Conservation (phyloP, 2,329 filamentous ascomycete species). For the Colletotrichum cuscutae region DNA sequence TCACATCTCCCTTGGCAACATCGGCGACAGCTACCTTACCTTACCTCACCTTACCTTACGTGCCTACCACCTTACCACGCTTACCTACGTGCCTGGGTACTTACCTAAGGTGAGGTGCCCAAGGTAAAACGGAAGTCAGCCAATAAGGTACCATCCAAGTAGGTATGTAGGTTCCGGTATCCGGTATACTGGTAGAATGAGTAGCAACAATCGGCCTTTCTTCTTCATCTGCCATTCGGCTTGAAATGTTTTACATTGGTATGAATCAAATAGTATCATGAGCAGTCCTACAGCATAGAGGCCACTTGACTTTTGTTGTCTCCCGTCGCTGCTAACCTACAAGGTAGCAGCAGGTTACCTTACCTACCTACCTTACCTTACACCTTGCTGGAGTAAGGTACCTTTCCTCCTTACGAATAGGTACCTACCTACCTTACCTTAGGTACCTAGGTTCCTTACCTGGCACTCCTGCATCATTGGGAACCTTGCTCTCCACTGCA, state of each 20-base stretch:
- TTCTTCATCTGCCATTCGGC: background rate
- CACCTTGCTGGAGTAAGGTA: background rate
- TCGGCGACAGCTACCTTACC: background rate
- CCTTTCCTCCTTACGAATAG: too few relatives aligned
- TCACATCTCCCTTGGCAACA: constrained; percentile 28
- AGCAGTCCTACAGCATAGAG: background rate
- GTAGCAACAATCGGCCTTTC: background rate
- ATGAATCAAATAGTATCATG: background rate
- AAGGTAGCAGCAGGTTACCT: too few relatives aligned
- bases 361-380: background rate
- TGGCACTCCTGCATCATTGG: background rate
- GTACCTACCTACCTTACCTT: too few relatives aligned
- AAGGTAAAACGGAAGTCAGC: too few relatives aligned
- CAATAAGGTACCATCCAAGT: background rate
- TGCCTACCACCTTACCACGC: background rate
- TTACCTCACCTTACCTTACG: background rate
- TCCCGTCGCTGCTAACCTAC: background rate
- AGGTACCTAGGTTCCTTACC: background rate
- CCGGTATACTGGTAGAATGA: too few relatives aligned
- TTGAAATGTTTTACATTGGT: background rate
- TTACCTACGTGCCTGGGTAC: background rate
- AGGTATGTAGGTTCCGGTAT: too few relatives aligned
- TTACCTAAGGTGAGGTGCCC: background rate
- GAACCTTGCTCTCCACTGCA: background rate
- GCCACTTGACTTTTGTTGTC: background rate